Evolutionary conservation across 1,284 basidiomycete species (phyloP), one percentile per base, ranked within the genome.

Genomic region (Albatrellus sp.): DNA sequence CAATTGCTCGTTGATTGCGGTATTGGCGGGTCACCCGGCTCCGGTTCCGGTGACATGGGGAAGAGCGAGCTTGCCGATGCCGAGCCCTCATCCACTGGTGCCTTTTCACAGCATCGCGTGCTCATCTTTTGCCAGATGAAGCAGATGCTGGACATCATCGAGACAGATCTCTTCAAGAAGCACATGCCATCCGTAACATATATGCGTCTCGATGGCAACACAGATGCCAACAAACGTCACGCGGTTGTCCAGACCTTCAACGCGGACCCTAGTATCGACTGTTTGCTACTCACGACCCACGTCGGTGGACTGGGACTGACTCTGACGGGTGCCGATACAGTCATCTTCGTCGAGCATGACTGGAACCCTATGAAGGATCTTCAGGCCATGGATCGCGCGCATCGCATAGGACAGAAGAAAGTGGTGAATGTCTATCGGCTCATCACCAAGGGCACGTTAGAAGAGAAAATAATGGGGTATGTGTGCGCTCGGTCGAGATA

Each of bases 281-380:
- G 92, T 51, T 69, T 99, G 17, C 71, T 99, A 14, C 72, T 99
- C 48, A 99, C 96, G 0, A 99, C 96, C 0, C 90, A 92, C 52
- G 94, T 99, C 39, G 96, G 96, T 49, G 96, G 96, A 5, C 69
- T 99, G 11, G 96, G 96, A 1, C 66, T 99, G 53, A 99, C 96
- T 16, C 68, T 99, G 52, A 99, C 96, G 0, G 94, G 96, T 19
- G 96, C 96, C 8, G 96, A 98, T 61, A 98, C 96, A 1, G 96
- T 99, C 52, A 97, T 99, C 52, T 98, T 99, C 57, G 91, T 98
- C 40, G 96, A 99, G 61, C 96, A 98, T 61, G 96, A 99, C 61
- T 98, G 96, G 96, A 99, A 99, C 62, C 96, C 96, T 14, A 97
- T 96, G 92, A 98, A 98, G 63, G 96, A 99, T 66, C 67, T 98